Evolutionary conservation across 208 protist genomes (phyloP).

Genomic region (Porcisia hertigi): DNA sequence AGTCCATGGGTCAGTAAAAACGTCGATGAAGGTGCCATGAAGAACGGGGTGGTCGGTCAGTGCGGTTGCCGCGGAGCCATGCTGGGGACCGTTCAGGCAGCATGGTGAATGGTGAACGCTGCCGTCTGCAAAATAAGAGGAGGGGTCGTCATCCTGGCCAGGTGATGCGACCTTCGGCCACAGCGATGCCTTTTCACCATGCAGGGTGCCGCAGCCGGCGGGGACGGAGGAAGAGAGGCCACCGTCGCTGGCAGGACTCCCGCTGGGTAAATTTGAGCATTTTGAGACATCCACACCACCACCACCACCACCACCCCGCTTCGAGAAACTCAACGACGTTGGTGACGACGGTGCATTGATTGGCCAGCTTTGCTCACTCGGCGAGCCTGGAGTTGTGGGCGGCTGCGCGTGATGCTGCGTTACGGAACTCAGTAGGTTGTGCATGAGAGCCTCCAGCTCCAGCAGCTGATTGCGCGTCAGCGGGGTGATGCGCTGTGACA

Average conservation of each 20-base stretch:
- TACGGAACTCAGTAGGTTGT: constrained; percentile 30
- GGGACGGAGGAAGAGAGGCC: not conserved
- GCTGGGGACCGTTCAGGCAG: not conserved
- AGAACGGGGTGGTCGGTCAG: constrained; percentile 44
- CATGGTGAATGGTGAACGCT: not conserved
- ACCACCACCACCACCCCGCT: not conserved
- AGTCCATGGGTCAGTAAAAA: constrained; percentile 61
- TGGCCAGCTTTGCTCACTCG: constrained; percentile 13
- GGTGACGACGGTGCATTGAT: constrained; percentile 14
- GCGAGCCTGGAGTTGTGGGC: constrained; percentile 2
- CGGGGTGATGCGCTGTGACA: constrained; percentile 58
- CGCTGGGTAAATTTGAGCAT: not conserved
- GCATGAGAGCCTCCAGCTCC: constrained; percentile 57
- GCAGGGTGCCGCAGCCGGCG: not conserved
- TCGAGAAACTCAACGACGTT: constrained; percentile 1
- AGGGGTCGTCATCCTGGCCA: constrained; percentile 1
- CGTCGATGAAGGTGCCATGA: constrained; percentile 59
- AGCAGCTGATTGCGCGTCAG: constrained; percentile 73
- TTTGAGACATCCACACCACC: not conserved
- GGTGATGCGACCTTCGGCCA: not conserved
- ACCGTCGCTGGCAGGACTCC: not conserved
- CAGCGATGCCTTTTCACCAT: not conserved
- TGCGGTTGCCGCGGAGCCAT: not conserved
- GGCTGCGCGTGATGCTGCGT: constrained; percentile 19
- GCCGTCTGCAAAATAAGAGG: not conserved